Evolutionary conservation across 495 filamentous ascomycete species (phyloP).

Genomic region (Aspergillus kassunensis): DNA sequence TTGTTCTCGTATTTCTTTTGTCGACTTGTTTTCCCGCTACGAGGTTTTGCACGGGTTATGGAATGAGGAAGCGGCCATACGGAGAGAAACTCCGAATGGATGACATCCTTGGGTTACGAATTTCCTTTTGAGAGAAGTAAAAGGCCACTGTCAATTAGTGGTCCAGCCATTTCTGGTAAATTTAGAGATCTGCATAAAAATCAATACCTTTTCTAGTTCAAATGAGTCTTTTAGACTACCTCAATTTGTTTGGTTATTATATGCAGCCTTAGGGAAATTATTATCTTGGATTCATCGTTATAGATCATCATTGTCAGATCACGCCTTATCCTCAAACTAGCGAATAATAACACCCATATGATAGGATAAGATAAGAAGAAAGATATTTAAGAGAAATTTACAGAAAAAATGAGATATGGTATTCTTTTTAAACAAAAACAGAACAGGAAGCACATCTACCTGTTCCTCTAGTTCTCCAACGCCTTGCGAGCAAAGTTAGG

Average conservation of each 20-base stretch:
- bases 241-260: too few relatives aligned
- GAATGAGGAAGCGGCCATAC: slow-evolving; percentile 12
- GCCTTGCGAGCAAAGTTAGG: slow-evolving; percentile 88
- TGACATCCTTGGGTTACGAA: slow-evolving; percentile 15
- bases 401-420: too few relatives aligned
- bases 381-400: neutral
- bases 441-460: slow-evolving; percentile 2
- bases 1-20: slow-evolving; percentile 12
- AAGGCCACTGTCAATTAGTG: slow-evolving; percentile 8
- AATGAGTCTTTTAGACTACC: too few relatives aligned
- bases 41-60: slow-evolving; percentile 20
- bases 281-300: slow-evolving; percentile 19
- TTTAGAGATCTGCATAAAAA: slow-evolving; percentile 21
- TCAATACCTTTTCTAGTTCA: slow-evolving; percentile 16
- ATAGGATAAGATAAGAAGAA: neutral
- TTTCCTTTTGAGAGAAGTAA: slow-evolving; percentile 12
- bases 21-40: slow-evolving; percentile 9
- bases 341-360: slow-evolving; percentile 1
- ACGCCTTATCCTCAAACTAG: slow-evolving; percentile 1
- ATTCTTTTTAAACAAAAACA: slow-evolving; percentile 11
- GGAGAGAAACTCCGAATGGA: slow-evolving; percentile 20
- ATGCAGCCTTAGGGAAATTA: neutral
- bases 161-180: slow-evolving; percentile 14
- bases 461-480: slow-evolving; percentile 39
- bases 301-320: slow-evolving; percentile 14